phyloP scores from a whole-genome alignment of 805 yeast genomes.

The Cyberlindnera mississippiensis region DNA sequence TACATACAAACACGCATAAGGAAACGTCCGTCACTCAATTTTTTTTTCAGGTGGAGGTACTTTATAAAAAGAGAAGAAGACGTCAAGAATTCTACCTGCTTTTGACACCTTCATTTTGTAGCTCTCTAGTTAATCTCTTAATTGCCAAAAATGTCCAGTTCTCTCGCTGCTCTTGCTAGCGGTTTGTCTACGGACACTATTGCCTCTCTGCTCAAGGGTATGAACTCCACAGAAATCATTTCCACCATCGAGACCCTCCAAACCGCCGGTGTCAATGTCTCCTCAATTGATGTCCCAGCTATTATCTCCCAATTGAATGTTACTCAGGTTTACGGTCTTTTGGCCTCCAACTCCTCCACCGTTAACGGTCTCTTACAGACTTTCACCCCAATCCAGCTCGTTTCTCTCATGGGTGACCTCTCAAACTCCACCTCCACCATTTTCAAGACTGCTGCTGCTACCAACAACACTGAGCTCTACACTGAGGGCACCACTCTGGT shows the following conservation, averaged over 20 bases:
- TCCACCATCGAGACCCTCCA: slow-evolving; percentile 16
- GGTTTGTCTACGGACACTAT: slow-evolving; percentile 21
- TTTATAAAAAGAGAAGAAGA: too few species aligned
- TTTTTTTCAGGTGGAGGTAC: too few species aligned
- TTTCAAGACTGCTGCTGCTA: slow-evolving; percentile 16
- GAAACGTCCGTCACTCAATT: too few species aligned
- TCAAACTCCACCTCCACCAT: slow-evolving; percentile 23
- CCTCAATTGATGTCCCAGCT: slow-evolving; percentile 67
- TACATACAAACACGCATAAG: too few species aligned
- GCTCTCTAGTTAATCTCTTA: too few species aligned
- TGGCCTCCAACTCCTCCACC: slow-evolving; percentile 20
- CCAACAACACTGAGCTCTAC: slow-evolving; percentile 11
- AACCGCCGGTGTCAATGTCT: slow-evolving; percentile 49
- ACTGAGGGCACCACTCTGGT: slow-evolving; percentile 18
- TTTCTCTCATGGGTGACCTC: slow-evolving; percentile 16
- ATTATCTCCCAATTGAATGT: slow-evolving; percentile 21
- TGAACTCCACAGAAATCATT: slow-evolving; percentile 25
- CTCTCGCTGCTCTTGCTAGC: slow-evolving; percentile 5
- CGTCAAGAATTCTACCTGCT: too few species aligned
- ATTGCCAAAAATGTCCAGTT: neutral
- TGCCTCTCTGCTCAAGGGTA: slow-evolving; percentile 19
- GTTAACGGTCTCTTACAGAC: slow-evolving; percentile 20
- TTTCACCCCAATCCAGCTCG: slow-evolving; percentile 20
- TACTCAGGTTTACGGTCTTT: slow-evolving; percentile 26
- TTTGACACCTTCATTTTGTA: too few species aligned